Evolutionary conservation across 2,329 filamentous ascomycete genomes (phyloP).

Genomic region (Cyclaneusma minus): DNA sequence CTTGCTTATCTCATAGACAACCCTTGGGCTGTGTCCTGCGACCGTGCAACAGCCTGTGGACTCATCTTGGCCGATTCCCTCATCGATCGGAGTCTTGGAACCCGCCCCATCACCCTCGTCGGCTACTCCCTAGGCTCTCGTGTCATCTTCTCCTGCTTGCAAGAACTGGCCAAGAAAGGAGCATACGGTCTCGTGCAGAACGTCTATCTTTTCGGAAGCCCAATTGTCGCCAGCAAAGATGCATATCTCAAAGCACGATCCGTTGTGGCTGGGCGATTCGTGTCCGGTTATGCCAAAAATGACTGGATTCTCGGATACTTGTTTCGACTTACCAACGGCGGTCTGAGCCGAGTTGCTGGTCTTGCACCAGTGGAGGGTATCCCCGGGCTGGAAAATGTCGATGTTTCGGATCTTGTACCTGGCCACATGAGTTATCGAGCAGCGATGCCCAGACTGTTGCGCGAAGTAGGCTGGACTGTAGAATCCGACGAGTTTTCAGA

Average conservation of each 20-base stretch:
- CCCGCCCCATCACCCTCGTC: slow-evolving; percentile 79
- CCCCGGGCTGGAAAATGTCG: slow-evolving; percentile 75
- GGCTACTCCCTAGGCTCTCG: slow-evolving; percentile 87
- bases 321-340: slow-evolving; percentile 85
- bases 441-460: slow-evolving; percentile 76
- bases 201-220: slow-evolving; percentile 86
- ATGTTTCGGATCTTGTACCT: slow-evolving; percentile 71
- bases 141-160: slow-evolving; percentile 83
- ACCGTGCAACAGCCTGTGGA: slow-evolving; percentile 75
- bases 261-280: slow-evolving; percentile 82
- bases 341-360: slow-evolving; percentile 77
- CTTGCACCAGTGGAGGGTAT: slow-evolving; percentile 61
- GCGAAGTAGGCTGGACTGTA: slow-evolving; percentile 80
- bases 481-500: slow-evolving; percentile 90
- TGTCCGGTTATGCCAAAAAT: slow-evolving; percentile 87
- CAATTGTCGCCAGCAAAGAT: slow-evolving; percentile 79
- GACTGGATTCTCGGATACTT: slow-evolving; percentile 97
- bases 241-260: slow-evolving; percentile 70
- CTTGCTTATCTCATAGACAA: slow-evolving; percentile 95
- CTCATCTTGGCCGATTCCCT: slow-evolving; percentile 89
- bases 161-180: slow-evolving; percentile 70
- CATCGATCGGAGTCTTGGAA: slow-evolving; percentile 80
- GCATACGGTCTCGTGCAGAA: slow-evolving; percentile 85
- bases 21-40: slow-evolving; percentile 92
- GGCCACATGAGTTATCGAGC: slow-evolving; percentile 95